These are phyloP conservation scores for Hypoxylon sp. DNA, from an alignment of 2,329 filamentous ascomycete genomes.

Conservation along the genomic window DNA sequence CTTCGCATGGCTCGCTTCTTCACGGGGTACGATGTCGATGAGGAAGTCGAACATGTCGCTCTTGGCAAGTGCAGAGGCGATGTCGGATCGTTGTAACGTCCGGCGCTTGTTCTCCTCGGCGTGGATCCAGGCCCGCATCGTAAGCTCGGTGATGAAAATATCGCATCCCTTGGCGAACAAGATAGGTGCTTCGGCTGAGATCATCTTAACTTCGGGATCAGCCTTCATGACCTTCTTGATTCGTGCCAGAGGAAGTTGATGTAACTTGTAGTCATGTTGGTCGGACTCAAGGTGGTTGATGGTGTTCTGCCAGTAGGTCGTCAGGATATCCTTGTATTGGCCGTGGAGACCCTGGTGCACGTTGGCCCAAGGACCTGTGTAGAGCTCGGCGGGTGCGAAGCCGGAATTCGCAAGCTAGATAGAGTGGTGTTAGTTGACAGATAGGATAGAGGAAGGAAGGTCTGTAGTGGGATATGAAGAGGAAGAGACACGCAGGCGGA, in stretches of 20 bases:
- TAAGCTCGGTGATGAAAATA: constrained; percentile 98
- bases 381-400: constrained; percentile 92
- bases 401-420: constrained; percentile 86
- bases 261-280: constrained; percentile 97
- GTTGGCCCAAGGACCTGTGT: constrained; percentile 95
- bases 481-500: constrained; percentile 7
- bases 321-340: constrained; percentile 95
- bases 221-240: constrained; percentile 99
- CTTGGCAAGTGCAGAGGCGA: constrained; percentile 94
- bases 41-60: constrained; percentile 99
- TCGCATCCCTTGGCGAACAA: constrained; percentile 98
- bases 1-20: constrained; percentile 92
- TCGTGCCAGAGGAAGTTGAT: constrained; percentile 94
- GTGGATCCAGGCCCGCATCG: constrained; percentile 99
- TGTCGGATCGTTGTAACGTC: constrained; percentile 94
- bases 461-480: constrained; percentile 38
- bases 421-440: constrained; percentile 42
- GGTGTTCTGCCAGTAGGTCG: constrained; percentile 99
- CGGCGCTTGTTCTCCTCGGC: constrained; percentile 98
- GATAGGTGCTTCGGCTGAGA: constrained; percentile 97
- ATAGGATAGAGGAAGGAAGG: constrained; percentile 10
- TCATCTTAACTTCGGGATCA: constrained; percentile 99
- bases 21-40: constrained; percentile 97
- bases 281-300: constrained; percentile 96
- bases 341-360: constrained; percentile 96